Evolutionary conservation across 164 flowering plant species (phyloP), one percentile per base, ranked within the genome.

Genomic region (Kingdonia uniflora): DNA sequence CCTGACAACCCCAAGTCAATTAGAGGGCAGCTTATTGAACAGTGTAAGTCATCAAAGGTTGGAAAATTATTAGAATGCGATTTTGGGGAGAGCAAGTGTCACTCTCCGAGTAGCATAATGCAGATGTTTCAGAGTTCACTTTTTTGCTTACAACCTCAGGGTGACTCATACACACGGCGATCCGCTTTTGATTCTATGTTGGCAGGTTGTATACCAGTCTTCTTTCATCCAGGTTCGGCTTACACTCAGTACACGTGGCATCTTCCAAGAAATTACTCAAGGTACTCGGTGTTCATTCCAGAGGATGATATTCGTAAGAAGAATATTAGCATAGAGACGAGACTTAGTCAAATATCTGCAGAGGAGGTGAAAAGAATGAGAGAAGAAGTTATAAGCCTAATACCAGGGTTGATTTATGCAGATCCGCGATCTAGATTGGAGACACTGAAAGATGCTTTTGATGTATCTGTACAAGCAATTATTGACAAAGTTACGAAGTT

Each of bases 211-310:
- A 87, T 91, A 39, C 97, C 97, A 15, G 96, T 91, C 33, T 83
- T 91, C 72, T 87, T 87, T 65, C 90, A 87, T 64, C 96, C 96
- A 4, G 95, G 86, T 38, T 81, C 98, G 3, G 89, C 95, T 0
- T 91, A 91, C 72, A 72, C 74, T 2, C 97, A 91, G 63, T 91
- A 91, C 69, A 81, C 86, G 14, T 91, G 97, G 97, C 96, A 91
- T 70, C 85, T 91, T 38, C 97, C 97, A 0, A 80, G 78, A 70
- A 74, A 94, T 66, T 85, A 59, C 45, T 49, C 89, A 0, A 72
- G 51, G 22, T 94, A 89, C 60, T 94, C 99, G 0, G 97, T 94
- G 10, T 86, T 89, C 67, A 84, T 94, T 43, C 83, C 95, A 0
- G 95, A 88, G 77, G 80, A 89, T 56, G 86, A 83, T 61, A 60